phyloP scores from a whole-genome alignment of 495 filamentous ascomycete genomes.

The Lasiosphaeriaceae sp. region DNA sequence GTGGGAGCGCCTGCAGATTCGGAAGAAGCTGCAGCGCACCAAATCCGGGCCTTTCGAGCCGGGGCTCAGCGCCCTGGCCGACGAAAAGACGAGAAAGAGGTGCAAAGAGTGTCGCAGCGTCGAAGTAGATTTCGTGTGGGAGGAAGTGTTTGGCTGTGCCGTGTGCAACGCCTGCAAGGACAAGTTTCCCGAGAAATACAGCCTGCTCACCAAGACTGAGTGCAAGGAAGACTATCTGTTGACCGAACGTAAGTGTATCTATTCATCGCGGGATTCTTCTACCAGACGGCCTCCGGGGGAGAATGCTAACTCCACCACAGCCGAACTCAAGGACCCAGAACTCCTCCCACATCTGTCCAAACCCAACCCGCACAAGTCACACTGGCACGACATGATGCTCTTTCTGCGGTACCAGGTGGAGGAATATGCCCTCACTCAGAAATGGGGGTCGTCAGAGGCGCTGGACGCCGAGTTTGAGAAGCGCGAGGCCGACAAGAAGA shows the following conservation, averaged over 20 bases:
- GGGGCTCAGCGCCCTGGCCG: conserved; percentile 64
- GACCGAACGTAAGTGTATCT: conserved; percentile 70
- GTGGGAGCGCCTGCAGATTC: conserved; percentile 80
- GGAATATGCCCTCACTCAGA: conserved; percentile 75
- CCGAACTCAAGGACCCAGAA: conserved; percentile 79
- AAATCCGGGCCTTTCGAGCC: conserved; percentile 85
- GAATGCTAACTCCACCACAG: conserved; percentile 35
- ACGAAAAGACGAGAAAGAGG: conserved; percentile 59
- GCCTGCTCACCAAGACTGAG: conserved; percentile 93
- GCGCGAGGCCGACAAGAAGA: conserved; percentile 77
- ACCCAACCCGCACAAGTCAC: conserved; percentile 91
- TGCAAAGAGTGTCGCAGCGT: conserved; percentile 79
- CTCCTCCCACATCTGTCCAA: conserved; percentile 81
- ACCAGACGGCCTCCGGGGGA: too few relatives aligned
- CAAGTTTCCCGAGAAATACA: conserved; percentile 85
- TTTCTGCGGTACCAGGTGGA: conserved; percentile 93
- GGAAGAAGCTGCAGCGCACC: conserved; percentile 62
- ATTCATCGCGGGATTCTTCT: neutral
- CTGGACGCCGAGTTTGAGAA: conserved; percentile 87
- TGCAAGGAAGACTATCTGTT: conserved; percentile 90
- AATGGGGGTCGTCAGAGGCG: conserved; percentile 81
- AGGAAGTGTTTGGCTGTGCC: conserved; percentile 66
- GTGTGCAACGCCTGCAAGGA: conserved; percentile 83
- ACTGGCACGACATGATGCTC: conserved; percentile 98
- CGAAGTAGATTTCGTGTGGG: conserved; percentile 95